These are phyloP conservation scores for Coemansia erecta DNA, from an alignment of 192 early-diverging fungal species.

Conservation along the genomic window DNA sequence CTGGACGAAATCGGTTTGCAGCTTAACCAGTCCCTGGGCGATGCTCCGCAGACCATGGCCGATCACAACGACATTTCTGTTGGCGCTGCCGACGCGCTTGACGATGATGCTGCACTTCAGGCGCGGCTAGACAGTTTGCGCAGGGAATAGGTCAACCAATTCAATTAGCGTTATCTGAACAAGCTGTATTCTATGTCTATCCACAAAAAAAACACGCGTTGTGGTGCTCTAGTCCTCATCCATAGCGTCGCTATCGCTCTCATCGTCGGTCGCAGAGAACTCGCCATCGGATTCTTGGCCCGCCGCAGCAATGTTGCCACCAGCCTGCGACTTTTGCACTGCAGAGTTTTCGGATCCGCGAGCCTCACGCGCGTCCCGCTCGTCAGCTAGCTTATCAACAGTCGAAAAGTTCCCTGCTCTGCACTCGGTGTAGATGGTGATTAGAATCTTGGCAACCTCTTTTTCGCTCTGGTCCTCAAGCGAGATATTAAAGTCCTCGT, in stretches of 20 bases:
- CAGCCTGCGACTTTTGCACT: conserved; percentile 23
- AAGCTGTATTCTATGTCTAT: not conserved
- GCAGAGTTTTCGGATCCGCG: conserved; percentile 8
- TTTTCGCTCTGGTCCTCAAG: conserved; percentile 47
- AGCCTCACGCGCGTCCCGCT: conserved; percentile 33
- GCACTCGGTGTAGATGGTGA: conserved; percentile 37
- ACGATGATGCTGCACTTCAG: conserved; percentile 79
- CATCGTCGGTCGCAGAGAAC: conserved; percentile 13
- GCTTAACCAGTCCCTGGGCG: conserved; percentile 40
- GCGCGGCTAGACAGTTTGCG: conserved; percentile 87
- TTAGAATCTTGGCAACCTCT: conserved; percentile 31
- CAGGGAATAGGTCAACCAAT: conserved; percentile 61
- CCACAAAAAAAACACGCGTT: not conserved
- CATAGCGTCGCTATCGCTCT: conserved; percentile 15
- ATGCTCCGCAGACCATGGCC: conserved; percentile 55
- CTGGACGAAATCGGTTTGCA: conserved; percentile 94
- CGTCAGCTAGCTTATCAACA: conserved; percentile 34
- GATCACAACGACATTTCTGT: conserved; percentile 55
- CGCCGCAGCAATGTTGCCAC: not conserved
- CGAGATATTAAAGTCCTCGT: conserved; percentile 33
- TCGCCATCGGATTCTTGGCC: conserved; percentile 3
- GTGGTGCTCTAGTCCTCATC: conserved; percentile 11
- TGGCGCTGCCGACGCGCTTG: conserved; percentile 13
- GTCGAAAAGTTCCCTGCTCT: conserved; percentile 28
- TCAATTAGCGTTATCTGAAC: not conserved